Percentiles rank a stretch among this genome's conserved stretches.
These are phyloP conservation scores for Gardenia jasminoides DNA, from an alignment of 257 asterid genomes.

Conservation along the genomic window DNA sequence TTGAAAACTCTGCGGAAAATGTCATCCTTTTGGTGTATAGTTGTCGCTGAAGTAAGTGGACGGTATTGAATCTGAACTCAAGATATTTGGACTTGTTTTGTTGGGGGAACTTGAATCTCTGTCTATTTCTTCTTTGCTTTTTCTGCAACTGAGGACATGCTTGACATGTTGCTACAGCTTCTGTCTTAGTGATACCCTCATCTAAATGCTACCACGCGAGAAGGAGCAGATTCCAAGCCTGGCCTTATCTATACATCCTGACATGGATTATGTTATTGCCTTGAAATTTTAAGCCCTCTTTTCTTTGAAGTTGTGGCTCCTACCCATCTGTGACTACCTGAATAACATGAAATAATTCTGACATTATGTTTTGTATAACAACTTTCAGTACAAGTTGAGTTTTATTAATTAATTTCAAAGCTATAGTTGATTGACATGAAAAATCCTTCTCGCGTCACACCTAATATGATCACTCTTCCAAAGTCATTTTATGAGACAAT, in stretches of 20 bases:
- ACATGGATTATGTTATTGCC: background rate
- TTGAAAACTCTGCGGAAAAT: conserved; percentile 80
- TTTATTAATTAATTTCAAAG: background rate
- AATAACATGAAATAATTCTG: background rate
- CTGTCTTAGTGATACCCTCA: background rate
- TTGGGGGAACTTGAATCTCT: background rate
- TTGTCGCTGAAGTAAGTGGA: conserved; percentile 82
- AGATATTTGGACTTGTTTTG: background rate
- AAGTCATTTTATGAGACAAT: background rate
- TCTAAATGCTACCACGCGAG: background rate
- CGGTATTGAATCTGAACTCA: conserved; percentile 9
- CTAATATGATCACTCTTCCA: background rate
- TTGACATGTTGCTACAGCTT: background rate
- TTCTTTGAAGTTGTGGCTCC: background rate
- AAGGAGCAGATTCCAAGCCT: background rate
- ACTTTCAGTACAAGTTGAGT: background rate
- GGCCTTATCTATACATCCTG: background rate
- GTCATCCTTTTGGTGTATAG: conserved; percentile 85
- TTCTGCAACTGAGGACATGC: background rate
- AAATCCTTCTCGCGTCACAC: background rate
- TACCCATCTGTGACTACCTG: background rate
- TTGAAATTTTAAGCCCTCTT: background rate
- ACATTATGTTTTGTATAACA: background rate
- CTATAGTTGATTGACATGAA: background rate
- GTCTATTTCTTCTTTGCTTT: background rate